Conservation (phyloP, 2,329 filamentous ascomycete genomes). For the Claviceps cyperi region DNA sequence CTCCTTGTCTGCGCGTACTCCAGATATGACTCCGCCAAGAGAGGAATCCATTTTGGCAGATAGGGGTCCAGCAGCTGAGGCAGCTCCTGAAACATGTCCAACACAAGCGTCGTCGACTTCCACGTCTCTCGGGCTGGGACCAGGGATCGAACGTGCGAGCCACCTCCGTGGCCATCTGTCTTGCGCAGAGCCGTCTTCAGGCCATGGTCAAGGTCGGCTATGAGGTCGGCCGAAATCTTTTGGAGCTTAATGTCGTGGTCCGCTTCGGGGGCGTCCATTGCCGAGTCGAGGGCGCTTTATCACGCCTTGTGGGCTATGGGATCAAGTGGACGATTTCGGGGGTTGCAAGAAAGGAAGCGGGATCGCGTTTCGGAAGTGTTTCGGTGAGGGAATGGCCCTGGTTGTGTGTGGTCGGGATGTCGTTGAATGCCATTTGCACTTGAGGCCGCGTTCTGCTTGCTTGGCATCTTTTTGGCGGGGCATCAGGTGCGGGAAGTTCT, state of each 20-base stretch:
- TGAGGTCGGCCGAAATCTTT: slow-evolving; percentile 42
- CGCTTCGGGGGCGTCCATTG: slow-evolving; percentile 47
- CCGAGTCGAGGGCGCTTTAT: too few species aligned
- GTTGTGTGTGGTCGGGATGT: neutral
- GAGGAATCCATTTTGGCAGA: slow-evolving; percentile 59
- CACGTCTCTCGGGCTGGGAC: slow-evolving; percentile 36
- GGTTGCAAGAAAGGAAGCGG: too few species aligned
- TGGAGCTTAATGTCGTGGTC: slow-evolving; percentile 50
- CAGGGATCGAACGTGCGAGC: slow-evolving; percentile 28
- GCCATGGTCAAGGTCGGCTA: slow-evolving; percentile 41
- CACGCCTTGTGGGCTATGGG: too few species aligned
- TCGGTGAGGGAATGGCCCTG: too few species aligned
- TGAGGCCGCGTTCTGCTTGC: too few species aligned
- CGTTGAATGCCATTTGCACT: too few species aligned
- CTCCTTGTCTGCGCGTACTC: slow-evolving; percentile 38
- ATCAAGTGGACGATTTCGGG: neutral
- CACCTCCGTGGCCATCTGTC: slow-evolving; percentile 26
- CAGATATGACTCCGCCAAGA: slow-evolving; percentile 63
- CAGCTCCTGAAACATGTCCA: slow-evolving; percentile 89
- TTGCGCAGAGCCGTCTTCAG: slow-evolving; percentile 39
- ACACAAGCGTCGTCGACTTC: slow-evolving; percentile 34
- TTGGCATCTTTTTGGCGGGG: neutral
- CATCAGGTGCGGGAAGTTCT: neutral
- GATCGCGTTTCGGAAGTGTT: too few species aligned
- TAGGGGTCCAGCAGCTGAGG: slow-evolving; percentile 84